Base-by-base conservation (phyloP, 108 stramenopile genomes). In the Discostella stelligeroides region DNA sequence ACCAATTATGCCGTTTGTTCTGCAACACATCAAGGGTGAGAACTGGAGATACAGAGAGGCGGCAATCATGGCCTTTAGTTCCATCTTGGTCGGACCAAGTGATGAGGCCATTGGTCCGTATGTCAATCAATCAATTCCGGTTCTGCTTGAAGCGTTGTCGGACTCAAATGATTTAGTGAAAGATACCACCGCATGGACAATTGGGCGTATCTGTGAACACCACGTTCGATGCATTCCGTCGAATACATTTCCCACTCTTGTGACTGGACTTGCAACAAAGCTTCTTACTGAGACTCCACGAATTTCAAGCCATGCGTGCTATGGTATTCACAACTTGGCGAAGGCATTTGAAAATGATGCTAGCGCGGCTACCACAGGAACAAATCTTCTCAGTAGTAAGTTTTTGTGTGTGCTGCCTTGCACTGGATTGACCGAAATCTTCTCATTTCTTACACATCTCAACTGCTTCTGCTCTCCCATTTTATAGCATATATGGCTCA, bases 31-130 rank as follows among this genome's bases (percentile, higher is more conserved):
- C 46, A 79, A 90, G 67, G 86, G 73, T 37, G 81, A 91, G 56
- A 88, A 97, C 59, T 98, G 97, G 97, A 82, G 94, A 30, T 82
- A 85, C 39, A 83, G 95, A 29, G 97, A 98, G 61, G 95, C 97
- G 8, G 89, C 95, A 1, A 92, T 89, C 40, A 95, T 97, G 95
- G 96, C 97, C 13, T 98, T 98, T 41, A 85, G 87, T 50, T 87
- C 86, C 37, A 91, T 97, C 38, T 56, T 98, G 38, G 95, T 96
- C 24, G 97, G 97, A 27, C 93, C 95, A 0, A 75, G 75, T 39
- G 67, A 85, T 15, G 89, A 83, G 2, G 82, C 81, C 43, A 94
- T 98, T 63, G 85, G 90, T 5, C 80, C 73, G 2, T 85, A 74
- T 49, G 96, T 98, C 17, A 80, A 87, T 27, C 88, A 92, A 53